Percentiles rank a stretch among this genome's conserved stretches.
These are phyloP conservation scores for Thielaviopsis populi DNA, from an alignment of 2,329 filamentous ascomycete species.

Conservation along the genomic window DNA sequence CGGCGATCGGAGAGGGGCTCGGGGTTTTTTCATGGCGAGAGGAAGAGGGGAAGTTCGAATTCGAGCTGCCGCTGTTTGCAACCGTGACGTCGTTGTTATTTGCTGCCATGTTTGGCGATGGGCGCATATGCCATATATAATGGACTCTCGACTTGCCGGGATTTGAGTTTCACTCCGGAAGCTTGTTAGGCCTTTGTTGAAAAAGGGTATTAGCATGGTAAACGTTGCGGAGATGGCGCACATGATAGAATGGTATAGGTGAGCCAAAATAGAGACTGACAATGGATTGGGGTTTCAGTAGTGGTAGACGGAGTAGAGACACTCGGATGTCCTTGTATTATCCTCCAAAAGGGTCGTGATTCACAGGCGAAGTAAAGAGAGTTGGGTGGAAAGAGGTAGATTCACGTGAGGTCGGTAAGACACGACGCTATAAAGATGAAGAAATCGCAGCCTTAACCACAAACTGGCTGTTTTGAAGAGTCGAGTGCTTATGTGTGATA, in stretches of 20 bases:
- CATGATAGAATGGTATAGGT: not conserved
- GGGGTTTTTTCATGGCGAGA: conserved; percentile 20
- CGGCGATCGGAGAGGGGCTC: conserved; percentile 33
- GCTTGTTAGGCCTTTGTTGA: not conserved
- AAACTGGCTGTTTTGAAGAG: not conserved
- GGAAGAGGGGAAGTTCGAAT: not conserved
- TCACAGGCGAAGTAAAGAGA: not conserved
- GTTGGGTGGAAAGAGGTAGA: not conserved
- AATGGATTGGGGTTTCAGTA: not conserved
- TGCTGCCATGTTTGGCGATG: not conserved
- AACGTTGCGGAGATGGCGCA: not conserved
- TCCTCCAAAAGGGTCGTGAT: not conserved
- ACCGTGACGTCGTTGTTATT: not conserved
- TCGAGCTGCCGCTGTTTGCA: not conserved
- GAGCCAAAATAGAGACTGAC: not conserved
- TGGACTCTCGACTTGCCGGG: not conserved
- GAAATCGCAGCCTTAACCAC: too few relatives aligned
- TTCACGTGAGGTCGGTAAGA: not conserved
- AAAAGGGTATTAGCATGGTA: not conserved
- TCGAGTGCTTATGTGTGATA: not conserved
- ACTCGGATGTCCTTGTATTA: not conserved
- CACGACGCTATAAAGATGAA: not conserved
- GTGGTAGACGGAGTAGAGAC: not conserved
- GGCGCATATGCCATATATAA: too few relatives aligned
- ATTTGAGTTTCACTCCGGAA: not conserved